These are phyloP conservation scores for Botryosphaeria dothidea DNA, from an alignment of 2,329 filamentous ascomycete species.

Conservation along the genomic window DNA sequence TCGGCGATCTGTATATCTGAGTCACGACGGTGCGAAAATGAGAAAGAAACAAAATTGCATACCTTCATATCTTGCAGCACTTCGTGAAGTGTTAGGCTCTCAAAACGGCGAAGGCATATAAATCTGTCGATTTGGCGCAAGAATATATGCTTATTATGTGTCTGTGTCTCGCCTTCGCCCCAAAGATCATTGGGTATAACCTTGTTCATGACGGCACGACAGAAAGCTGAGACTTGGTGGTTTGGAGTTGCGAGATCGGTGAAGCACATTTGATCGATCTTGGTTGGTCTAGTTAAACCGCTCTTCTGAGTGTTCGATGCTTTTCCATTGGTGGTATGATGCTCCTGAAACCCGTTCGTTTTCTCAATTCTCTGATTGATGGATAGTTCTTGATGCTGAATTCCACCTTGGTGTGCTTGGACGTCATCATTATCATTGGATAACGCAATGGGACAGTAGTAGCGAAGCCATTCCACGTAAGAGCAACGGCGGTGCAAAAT, in stretches of 20 bases:
- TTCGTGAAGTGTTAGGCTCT: slow-evolving; percentile 77
- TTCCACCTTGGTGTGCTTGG: not conserved
- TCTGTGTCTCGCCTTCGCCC: slow-evolving; percentile 58
- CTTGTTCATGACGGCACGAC: slow-evolving; percentile 70
- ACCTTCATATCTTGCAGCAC: slow-evolving; percentile 76
- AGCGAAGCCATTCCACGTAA: slow-evolving; percentile 73
- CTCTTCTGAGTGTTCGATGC: not conserved
- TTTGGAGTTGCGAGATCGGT: slow-evolving; percentile 68
- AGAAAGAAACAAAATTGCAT: slow-evolving; percentile 20
- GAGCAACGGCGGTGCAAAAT: slow-evolving; percentile 72
- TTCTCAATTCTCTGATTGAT: not conserved
- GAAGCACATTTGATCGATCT: slow-evolving; percentile 38
- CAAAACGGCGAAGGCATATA: slow-evolving; percentile 74
- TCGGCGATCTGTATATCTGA: slow-evolving; percentile 57
- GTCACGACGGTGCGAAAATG: slow-evolving; percentile 17
- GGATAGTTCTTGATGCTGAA: not conserved
- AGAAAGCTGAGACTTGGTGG: slow-evolving; percentile 79
- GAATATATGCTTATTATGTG: slow-evolving; percentile 63
- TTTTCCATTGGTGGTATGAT: no score
- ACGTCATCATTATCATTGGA: not conserved
- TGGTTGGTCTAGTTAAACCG: not conserved
- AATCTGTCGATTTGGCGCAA: slow-evolving; percentile 75
- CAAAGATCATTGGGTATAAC: slow-evolving; percentile 77
- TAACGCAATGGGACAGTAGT: slow-evolving; percentile 64
- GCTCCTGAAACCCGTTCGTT: not conserved